Conservation (phyloP, 2,329 filamentous ascomycete species). For the Venturia nashicola region DNA sequence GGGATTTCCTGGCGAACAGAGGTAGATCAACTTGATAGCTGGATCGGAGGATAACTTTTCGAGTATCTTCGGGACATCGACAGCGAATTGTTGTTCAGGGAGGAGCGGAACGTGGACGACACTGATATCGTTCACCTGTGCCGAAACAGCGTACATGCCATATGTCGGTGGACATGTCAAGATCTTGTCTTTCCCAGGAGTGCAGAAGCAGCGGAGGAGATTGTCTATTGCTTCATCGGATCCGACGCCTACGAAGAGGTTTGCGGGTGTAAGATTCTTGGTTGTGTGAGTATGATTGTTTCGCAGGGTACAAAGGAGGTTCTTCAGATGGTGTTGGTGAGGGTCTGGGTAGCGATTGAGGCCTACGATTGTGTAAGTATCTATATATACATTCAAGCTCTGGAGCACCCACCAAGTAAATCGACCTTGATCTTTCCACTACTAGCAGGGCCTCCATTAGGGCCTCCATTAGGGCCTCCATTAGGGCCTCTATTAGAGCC, state of each 20-base stretch:
- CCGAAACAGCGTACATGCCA: conserved; percentile 94
- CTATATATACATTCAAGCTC: background rate
- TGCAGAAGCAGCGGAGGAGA: conserved; percentile 84
- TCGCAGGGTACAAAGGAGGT: conserved; percentile 72
- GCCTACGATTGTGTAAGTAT: background rate
- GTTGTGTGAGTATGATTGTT: conserved; percentile 73
- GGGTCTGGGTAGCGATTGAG: conserved; percentile 95
- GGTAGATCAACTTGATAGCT: conserved; percentile 75
- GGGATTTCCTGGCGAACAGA: conserved; percentile 92
- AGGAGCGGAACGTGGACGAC: conserved; percentile 79
- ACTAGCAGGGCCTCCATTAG: conserved; percentile 22
- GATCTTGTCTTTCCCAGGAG: conserved; percentile 76
- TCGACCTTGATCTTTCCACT: conserved; percentile 49
- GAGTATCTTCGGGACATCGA: conserved; percentile 57
- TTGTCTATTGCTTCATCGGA: conserved; percentile 96
- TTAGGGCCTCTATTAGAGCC: too few relatives aligned
- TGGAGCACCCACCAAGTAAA: conserved; percentile 44
- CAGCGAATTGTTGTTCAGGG: conserved; percentile 55
- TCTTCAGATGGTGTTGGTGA: conserved; percentile 79
- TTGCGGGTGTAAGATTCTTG: conserved; percentile 60
- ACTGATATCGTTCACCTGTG: conserved; percentile 82
- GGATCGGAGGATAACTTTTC: conserved; percentile 49
- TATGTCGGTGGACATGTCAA: conserved; percentile 94
- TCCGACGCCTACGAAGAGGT: conserved; percentile 90
- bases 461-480: too few relatives aligned